Evolutionary conservation across 1,284 basidiomycete species (phyloP).

Genomic region (Pseudozyma pruni): DNA sequence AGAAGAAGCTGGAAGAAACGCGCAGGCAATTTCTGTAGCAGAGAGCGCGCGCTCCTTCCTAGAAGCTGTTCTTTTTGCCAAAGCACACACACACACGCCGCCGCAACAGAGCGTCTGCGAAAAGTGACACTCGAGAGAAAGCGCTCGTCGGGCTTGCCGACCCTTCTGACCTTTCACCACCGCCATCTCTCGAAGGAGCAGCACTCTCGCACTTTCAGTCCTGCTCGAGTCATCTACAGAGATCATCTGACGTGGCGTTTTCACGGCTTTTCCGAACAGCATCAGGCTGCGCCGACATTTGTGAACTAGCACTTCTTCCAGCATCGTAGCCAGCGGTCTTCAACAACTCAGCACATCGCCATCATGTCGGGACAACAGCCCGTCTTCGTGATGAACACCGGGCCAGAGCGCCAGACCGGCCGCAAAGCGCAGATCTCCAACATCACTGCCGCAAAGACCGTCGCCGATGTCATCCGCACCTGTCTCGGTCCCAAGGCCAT

Average conservation of each 20-base stretch:
- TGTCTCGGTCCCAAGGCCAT: conserved; percentile 97
- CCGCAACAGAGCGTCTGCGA: conserved; percentile 6
- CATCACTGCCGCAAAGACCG: conserved; percentile 97
- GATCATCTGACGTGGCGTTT: too few relatives aligned
- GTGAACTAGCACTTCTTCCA: too few relatives aligned
- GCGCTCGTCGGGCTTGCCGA: conserved; percentile 8
- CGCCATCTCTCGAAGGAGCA: too few relatives aligned
- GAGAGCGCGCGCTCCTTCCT: background rate
- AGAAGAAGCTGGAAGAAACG: conserved; percentile 46
- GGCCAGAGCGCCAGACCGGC: conserved; percentile 90
- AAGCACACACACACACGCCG: too few relatives aligned
- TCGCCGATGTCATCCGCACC: conserved; percentile 97
- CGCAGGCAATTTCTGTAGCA: conserved; percentile 5
- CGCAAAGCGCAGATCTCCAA: conserved; percentile 97
- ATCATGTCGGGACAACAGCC: conserved; percentile 66
- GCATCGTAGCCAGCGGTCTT: background rate
- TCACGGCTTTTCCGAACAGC: background rate
- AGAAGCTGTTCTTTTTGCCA: too few relatives aligned
- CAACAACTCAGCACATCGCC: background rate
- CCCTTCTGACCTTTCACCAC: conserved; percentile 12
- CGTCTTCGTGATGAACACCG: conserved; percentile 74
- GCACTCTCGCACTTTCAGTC: too few relatives aligned
- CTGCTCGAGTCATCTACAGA: too few relatives aligned
- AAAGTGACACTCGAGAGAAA: conserved; percentile 27
- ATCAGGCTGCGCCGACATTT: too few relatives aligned